These are phyloP conservation scores for Dipteronia dyeriana DNA, from an alignment of 345 rosid species.

Conservation along the genomic window DNA sequence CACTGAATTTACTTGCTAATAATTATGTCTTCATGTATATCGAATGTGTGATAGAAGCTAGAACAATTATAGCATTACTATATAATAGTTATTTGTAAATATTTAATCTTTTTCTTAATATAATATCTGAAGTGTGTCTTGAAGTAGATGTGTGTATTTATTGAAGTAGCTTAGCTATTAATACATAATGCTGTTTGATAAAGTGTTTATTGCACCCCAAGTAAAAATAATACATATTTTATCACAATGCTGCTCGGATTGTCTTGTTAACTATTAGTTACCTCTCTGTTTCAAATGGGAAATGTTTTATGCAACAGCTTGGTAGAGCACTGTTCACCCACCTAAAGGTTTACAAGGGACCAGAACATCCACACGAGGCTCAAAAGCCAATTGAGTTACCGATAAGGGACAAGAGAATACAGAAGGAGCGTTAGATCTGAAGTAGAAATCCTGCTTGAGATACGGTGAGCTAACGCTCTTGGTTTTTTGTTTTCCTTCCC, in stretches of 20 bases:
- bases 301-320: slow-evolving; percentile 55
- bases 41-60: background rate
- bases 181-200: background rate
- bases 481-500: background rate
- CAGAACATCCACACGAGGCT: slow-evolving; percentile 90
- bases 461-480: slow-evolving; percentile 17
- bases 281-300: background rate
- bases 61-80: background rate
- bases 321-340: slow-evolving; percentile 93
- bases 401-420: slow-evolving; percentile 85
- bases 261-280: background rate
- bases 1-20: background rate
- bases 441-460: slow-evolving; percentile 18
- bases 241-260: background rate
- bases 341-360: slow-evolving; percentile 92
- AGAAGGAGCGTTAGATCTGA: slow-evolving; percentile 40
- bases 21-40: background rate
- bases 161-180: background rate
- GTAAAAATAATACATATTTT: background rate
- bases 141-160: background rate
- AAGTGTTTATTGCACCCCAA: background rate
- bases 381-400: slow-evolving; percentile 89
- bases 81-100: background rate
- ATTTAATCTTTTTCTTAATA: background rate
- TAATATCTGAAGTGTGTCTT: background rate